These are phyloP conservation scores for Spizellomyces punctatus DNA, from an alignment of 192 early-diverging fungal genomes.

Conservation along the genomic window DNA sequence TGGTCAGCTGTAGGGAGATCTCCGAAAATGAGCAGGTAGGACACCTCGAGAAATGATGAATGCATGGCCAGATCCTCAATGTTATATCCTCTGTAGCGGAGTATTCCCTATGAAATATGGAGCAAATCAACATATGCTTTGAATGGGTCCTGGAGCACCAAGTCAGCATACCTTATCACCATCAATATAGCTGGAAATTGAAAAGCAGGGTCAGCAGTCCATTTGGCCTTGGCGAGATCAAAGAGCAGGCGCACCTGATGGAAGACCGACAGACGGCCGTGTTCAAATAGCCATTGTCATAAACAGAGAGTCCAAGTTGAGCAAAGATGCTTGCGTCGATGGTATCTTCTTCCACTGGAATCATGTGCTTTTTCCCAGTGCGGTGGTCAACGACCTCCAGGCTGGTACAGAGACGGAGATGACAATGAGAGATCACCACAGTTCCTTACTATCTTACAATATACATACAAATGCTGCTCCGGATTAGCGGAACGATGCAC, in stretches of 20 bases:
- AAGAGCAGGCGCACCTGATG: constrained; percentile 39
- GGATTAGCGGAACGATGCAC: too few species aligned
- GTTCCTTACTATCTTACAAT: too few species aligned
- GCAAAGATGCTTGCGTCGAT: constrained; percentile 43
- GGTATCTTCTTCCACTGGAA: constrained; percentile 55
- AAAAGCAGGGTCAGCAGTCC: neutral
- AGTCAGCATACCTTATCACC: constrained; percentile 47
- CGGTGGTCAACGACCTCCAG: constrained; percentile 61
- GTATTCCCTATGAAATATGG: constrained; percentile 45
- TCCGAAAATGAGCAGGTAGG: constrained; percentile 67
- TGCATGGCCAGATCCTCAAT: constrained; percentile 70
- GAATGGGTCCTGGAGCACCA: neutral
- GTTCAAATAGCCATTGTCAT: constrained; percentile 59
- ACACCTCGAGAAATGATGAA: constrained; percentile 66
- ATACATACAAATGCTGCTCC: too few species aligned
- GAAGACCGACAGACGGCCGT: constrained; percentile 63
- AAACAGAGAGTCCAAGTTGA: constrained; percentile 29
- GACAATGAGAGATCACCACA: too few species aligned
- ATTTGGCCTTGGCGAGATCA: neutral
- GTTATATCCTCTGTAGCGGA: constrained; percentile 63
- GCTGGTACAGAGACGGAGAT: neutral
- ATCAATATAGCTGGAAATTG: constrained; percentile 53
- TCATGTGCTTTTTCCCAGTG: constrained; percentile 60
- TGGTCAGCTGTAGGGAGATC: constrained; percentile 58
- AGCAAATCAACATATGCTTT: neutral